Evolutionary conservation across 257 asterid genomes (phyloP), one percentile per base, ranked within the genome.

Genomic region (Capsicum chinense): DNA sequence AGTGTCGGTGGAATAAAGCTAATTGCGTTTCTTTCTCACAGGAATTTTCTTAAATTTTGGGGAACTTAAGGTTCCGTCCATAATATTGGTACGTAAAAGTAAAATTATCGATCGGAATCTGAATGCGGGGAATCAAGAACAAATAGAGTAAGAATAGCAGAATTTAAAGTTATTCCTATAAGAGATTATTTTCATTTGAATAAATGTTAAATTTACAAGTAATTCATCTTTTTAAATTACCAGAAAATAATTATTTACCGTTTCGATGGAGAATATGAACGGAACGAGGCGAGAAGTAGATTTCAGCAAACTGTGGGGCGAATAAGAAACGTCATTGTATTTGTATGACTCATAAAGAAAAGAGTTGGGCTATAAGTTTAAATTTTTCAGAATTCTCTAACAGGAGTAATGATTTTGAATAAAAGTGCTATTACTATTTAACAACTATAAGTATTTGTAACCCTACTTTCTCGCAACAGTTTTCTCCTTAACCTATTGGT

Each of bases 401-500:
- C 42, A 11, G 80, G 39, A 19, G 15, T 48, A 73, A 48, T 11
- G 11, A 19, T 19, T 71, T 19, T 48, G 19, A 73, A 73, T 48
- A 12, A 56, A 17, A 19, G 19, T 19, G 60, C 1, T 47, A 17
- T 47, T 10, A 71, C 1, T 7, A 48, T 10, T 13, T 19, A 47
- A 71, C 58, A 71, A 73, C 37, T 48, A 74, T 81, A 56, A 19
- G 69, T 83, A 33, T 48, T 39, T 83, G 33, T 64, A 70, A 84
- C 62, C 89, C 86, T 86, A 86, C 79, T 68, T 90, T 85, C 39
- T 83, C 84, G 88, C 89, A 87, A 85, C 79, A 66, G 83, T 67
- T 83, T 82, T 83, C 87, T 88, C 86, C 70, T 67, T 79, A 62
- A 16, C 83, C 37, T 60, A 7, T 89, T 87, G 86, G 16, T 83